phyloP scores from a whole-genome alignment of 495 filamentous ascomycete species.

The Penicillium manginii region DNA sequence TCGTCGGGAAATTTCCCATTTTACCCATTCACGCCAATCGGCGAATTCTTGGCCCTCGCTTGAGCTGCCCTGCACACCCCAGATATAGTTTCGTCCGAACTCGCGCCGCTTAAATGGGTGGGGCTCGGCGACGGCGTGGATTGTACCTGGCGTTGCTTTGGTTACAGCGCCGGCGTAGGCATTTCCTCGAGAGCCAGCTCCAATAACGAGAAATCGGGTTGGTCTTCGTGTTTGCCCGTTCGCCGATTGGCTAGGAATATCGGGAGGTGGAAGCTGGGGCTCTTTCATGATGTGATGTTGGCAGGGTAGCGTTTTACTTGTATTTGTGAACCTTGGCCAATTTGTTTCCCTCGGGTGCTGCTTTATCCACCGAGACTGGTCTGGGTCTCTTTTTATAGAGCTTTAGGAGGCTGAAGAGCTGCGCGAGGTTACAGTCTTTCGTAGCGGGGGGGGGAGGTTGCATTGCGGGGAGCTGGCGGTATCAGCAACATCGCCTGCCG shows the following conservation, averaged over 20 bases:
- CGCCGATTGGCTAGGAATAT: constrained; percentile 1
- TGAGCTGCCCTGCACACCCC: constrained; percentile 51
- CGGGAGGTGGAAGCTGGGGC: constrained; percentile 17
- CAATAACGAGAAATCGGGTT: constrained; percentile 73
- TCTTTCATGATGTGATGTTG: constrained; percentile 33
- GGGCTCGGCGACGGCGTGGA: constrained; percentile 83
- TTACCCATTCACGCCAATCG: constrained; percentile 74
- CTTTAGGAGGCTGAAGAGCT: background rate
- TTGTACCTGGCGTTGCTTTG: constrained; percentile 60
- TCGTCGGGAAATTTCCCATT: constrained; percentile 64
- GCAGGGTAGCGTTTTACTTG: background rate
- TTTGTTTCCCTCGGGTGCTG: background rate
- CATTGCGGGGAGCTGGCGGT: constrained; percentile 11
- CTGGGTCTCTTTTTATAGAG: background rate
- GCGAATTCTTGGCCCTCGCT: constrained; percentile 64
- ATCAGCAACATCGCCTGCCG: constrained; percentile 13
- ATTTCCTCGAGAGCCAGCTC: constrained; percentile 82
- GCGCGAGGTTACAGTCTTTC: constrained; percentile 8
- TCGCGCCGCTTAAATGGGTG: constrained; percentile 71
- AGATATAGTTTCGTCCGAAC: constrained; percentile 71
- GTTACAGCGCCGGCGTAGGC: constrained; percentile 72
- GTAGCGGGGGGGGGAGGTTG: background rate
- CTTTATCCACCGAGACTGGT: background rate
- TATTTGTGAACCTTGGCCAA: background rate
- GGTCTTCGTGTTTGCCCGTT: constrained; percentile 12